Evolutionary conservation across 805 yeast species (phyloP), one percentile per base, ranked within the genome.

Genomic region (Cyberlindnera japonica): DNA sequence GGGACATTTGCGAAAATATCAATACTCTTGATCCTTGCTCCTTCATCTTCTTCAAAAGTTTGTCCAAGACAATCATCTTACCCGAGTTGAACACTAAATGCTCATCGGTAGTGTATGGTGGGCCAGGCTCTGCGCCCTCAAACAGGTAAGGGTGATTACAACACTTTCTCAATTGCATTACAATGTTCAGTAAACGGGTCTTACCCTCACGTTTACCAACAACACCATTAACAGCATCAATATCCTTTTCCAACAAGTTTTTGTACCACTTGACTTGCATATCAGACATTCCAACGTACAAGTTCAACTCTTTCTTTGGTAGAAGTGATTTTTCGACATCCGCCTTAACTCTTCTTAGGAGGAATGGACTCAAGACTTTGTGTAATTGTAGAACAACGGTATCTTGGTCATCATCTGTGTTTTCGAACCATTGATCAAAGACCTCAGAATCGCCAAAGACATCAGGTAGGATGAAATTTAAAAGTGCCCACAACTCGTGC

Each of bases 121-220:
- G 98, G 9, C 98, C 98, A 0, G 97, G 98, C 62, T 90, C 98
- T 2, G 98, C 99, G n/a, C 99, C 98, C 60, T 91, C 98, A 57
- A 93, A 93, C 40, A 91, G 67, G 62, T 93, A 91, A 0, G 98
- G 98, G 64, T 93, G 99, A 59, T 93, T 91, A 61, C 98, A 91
- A 62, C 98, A 91, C 62, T 91, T 91, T 55, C 98, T 74, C 49
- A 91, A 70, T 63, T 91, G 98, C 98, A 91, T 91, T 12, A 91
- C 98, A 54, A 91, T 91, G 58, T 91, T 91, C 43, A 91, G 71
- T 47, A 93, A 68, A 41, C 98, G 72, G 1, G 97, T 89, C 57
- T 91, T 91, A 6, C 91, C 89, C 60, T 91, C 98, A 42, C 95
- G 73, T 62, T 88, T 89, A 2, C 96, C 96, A n/a, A 84, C 83